phyloP scores from a whole-genome alignment of 2,329 filamentous ascomycete genomes.

The Penicillium polonicum region DNA sequence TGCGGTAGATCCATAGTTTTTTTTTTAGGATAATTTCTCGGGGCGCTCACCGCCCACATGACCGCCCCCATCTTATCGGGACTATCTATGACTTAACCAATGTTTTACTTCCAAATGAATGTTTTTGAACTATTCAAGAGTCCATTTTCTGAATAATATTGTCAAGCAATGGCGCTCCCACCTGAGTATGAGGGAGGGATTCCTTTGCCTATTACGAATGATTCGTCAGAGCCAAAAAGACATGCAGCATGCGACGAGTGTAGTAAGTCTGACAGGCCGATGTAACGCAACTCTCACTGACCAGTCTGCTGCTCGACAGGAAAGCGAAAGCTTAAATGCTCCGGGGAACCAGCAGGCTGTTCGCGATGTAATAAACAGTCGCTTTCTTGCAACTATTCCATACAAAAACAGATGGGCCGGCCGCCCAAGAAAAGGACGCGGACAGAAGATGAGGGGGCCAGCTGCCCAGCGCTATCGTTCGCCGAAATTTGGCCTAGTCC shows the following conservation, averaged over 20 bases:
- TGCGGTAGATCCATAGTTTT: constrained; percentile 20
- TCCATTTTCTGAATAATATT: constrained; percentile 5
- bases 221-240: constrained; percentile 35
- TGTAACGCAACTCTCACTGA: constrained; percentile 15
- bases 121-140: not conserved
- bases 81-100: constrained; percentile 17
- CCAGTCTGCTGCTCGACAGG: constrained; percentile 30
- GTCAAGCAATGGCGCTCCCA: constrained; percentile 11
- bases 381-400: constrained; percentile 46
- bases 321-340: constrained; percentile 51
- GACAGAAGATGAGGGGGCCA: constrained; percentile 28
- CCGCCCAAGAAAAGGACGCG: constrained; percentile 44
- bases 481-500: constrained; percentile 26
- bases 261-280: constrained; percentile 36
- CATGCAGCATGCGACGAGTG: constrained; percentile 52
- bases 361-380: constrained; percentile 44
- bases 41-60: constrained; percentile 39
- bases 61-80: constrained; percentile 27
- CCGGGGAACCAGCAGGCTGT: constrained; percentile 46
- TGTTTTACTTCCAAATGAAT: not conserved
- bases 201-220: constrained; percentile 1
- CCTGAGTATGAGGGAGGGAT: not conserved
- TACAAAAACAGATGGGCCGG: constrained; percentile 51
- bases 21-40: constrained; percentile 26
- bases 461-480: constrained; percentile 13